Evolutionary conservation across 2,329 filamentous ascomycete species (phyloP), one percentile per base, ranked within the genome.

Genomic region (Claviceps capensis): DNA sequence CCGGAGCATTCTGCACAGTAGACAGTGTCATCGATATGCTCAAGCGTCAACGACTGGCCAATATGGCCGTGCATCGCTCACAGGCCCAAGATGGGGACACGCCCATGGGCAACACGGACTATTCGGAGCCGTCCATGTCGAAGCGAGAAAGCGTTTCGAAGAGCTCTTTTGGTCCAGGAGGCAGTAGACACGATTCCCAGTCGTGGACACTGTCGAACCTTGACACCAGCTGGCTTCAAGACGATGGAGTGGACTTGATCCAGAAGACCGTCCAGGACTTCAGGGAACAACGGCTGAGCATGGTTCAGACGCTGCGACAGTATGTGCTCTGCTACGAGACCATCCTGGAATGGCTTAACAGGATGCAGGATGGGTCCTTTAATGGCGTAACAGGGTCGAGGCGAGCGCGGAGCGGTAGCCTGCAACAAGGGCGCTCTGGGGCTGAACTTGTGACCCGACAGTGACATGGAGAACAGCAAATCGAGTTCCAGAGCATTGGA

Each of bases 251-350:
- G 2, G 93, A 98, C 65, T 68, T 97, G 54, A 82, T 98, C 47
- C 83, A 87, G 56, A 83, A 82, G 64, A 93, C 90, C 0, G 91
- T 98, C 1, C 86, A 93, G 60, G 89, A 96, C 60, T 95, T 98
- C 67, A 77, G 93, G 52, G 74, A 78, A 48, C 93, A 98, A 70
- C 75, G 93, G 57, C 70, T 96, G 19, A 96, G 89, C 67, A 98
- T 97, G 90, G 91, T 98, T 44, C 93, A 97, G 68, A 96, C 86
- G 61, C 71, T 97, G 53, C 77, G 88, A 55, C 93, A 98, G 66
- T 97, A 86, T 69, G 91, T 96, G 48, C 79, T 98, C 37, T 98
- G 93, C 67, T 98, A 98, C 66, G 93, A 98, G 71, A 94, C 87
- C 42, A 77, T 97, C 6, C 71, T 94, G 51, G 91, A 97, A 68